Evolutionary conservation across 164 flowering plant species (phyloP).

Genomic region (Macadamia integrifolia): DNA sequence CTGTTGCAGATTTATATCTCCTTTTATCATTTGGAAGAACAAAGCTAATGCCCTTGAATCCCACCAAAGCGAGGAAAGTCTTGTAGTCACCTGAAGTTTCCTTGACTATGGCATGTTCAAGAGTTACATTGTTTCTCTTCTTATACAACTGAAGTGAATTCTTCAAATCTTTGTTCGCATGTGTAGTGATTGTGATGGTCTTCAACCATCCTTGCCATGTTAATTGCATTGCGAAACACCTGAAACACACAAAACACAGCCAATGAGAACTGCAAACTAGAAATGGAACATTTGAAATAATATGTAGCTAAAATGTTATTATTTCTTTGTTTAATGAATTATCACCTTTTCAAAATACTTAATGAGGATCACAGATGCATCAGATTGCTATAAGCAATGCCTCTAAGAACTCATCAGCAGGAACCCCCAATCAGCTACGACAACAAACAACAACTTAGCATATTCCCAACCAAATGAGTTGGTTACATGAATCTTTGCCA

Average conservation of each 20-base stretch:
- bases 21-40: not conserved
- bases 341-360: constrained; percentile 62
- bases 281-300: not conserved
- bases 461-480: too few relatives aligned
- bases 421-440: constrained; percentile 45
- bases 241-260: constrained; percentile 3
- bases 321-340: too few relatives aligned
- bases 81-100: constrained; percentile 78
- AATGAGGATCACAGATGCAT: constrained; percentile 48
- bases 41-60: constrained; percentile 24
- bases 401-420: constrained; percentile 38
- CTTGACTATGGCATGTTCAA: constrained; percentile 54
- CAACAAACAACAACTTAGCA: too few relatives aligned
- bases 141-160: constrained; percentile 61
- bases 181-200: constrained; percentile 56
- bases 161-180: constrained; percentile 73
- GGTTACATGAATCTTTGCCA: too few relatives aligned
- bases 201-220: constrained; percentile 59
- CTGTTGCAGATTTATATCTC: too few relatives aligned
- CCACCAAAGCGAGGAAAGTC: constrained; percentile 58
- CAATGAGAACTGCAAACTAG: not conserved
- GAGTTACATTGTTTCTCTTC: constrained; percentile 57
- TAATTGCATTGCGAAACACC: constrained; percentile 48
- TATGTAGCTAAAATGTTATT: too few relatives aligned
- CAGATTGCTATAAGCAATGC: constrained; percentile 48